Base-by-base conservation (phyloP, 768 basidiomycete genomes). In the Mycena galopus region DNA sequence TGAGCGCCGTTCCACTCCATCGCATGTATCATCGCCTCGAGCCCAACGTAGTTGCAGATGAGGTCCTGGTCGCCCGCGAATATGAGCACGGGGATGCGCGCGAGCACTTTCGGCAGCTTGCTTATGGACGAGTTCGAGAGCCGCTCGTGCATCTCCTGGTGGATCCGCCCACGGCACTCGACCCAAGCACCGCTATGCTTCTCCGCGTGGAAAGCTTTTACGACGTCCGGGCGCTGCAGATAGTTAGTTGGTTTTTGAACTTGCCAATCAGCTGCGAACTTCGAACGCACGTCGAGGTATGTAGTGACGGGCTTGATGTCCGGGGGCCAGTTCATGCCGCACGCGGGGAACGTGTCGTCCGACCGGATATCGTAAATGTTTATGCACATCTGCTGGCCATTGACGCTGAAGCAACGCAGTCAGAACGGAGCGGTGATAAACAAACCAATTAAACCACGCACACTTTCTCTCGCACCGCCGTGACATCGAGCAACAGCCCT, bases 271-370 rank as follows among this genome's bases (percentile, higher is more conserved):
- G 39, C 55, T n/a, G 33, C 21, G n/a, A n/a, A 35, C 39, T 69
- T n/a, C 53, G n/a, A n/a, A 85, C 94, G 63, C 79, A 98, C 97
- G 30, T 89, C 90, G 6, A 99, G 89, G 79, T 96, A 97, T 1
- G 84, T 82, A 21, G 91, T 93, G 11, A 99, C 84, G 57, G 91
- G 88, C 4, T 86, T 81, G 58, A 99, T 90, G 77, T 96, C 95
- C 37, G 92, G 92, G 9, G 97, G 97, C 97, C 97, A 99, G 82
- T 96, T 97, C 96, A 97, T 94, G 3, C 97, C 98, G 81, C 98
- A 99, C 0, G 90, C 93, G 21, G 98, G 98, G 39, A 80, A 84
- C 16, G 88, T 88, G 79, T 99, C 98, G 65, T 94, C 91, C n/a
- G 93, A 84, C 29, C 98, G 93, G 17, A 98, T 90, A 78, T 99